Evolutionary conservation across 139 green algal species (phyloP).

Genomic region (Nannochloris sp.): DNA sequence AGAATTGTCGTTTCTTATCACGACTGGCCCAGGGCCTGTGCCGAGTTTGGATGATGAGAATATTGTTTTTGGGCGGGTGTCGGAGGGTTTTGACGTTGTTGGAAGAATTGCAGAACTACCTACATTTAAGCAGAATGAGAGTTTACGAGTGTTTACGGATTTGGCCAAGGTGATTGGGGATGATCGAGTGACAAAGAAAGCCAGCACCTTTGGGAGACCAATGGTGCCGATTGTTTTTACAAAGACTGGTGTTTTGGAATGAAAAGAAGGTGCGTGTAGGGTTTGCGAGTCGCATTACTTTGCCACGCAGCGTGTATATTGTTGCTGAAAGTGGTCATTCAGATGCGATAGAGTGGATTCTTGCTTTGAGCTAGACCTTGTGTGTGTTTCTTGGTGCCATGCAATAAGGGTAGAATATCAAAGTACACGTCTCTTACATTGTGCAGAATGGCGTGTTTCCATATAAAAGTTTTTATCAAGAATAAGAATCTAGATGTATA

Average conservation of each 20-base stretch:
- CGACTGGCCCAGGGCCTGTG: conserved; percentile 52
- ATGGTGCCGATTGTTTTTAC: conserved; percentile 58
- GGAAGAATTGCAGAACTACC: conserved; percentile 24
- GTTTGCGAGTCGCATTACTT: neutral
- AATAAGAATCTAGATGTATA: neutral
- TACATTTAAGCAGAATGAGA: conserved; percentile 36
- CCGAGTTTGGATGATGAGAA: conserved; percentile 57
- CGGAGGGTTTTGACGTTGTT: conserved; percentile 26
- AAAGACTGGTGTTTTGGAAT: conserved; percentile 13
- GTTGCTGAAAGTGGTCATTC: neutral
- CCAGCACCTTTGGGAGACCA: conserved; percentile 50
- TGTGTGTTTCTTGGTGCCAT: neutral
- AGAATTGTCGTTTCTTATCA: conserved; percentile 25
- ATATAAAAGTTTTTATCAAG: too few relatives aligned
- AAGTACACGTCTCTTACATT: too few relatives aligned
- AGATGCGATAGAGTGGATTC: neutral
- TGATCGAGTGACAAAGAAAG: conserved; percentile 41
- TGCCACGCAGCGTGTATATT: neutral
- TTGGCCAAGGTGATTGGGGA: conserved; percentile 56
- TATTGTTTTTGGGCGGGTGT: conserved; percentile 62
- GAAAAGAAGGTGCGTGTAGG: too few relatives aligned
- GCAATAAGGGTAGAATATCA: conserved; percentile 1
- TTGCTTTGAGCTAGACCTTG: neutral
- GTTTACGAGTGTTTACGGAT: conserved; percentile 37
- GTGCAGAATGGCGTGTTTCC: too few relatives aligned